Percentiles rank a stretch among this genome's conserved stretches.
Evolutionary conservation across 2,329 filamentous ascomycete species (phyloP).

Genomic region (Scedosporium boydii): DNA sequence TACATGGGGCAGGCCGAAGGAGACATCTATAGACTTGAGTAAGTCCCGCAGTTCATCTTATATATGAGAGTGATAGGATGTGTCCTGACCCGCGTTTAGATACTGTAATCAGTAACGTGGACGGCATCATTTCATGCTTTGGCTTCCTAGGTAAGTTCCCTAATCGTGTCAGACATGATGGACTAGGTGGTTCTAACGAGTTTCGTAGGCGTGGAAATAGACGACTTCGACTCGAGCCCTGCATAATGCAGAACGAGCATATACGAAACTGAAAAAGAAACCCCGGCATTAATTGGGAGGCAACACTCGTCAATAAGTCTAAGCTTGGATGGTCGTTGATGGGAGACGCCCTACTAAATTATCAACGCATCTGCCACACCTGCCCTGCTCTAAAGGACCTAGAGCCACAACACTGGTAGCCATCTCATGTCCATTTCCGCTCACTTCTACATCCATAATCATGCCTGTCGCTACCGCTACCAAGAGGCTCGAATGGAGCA

Average conservation of each 20-base stretch:
- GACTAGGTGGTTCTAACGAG: not conserved
- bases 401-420: too few relatives aligned
- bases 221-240: not conserved
- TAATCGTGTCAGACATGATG: too few relatives aligned
- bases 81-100: not conserved
- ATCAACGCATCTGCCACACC: too few relatives aligned
- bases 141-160: not conserved
- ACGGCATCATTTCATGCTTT: slow-evolving; percentile 1
- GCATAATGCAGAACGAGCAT: not conserved
- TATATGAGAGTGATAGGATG: not conserved
- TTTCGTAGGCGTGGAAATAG: not conserved
- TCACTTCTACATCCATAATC: too few relatives aligned
- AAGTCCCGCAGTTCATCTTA: not conserved
- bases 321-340: too few relatives aligned
- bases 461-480: too few relatives aligned
- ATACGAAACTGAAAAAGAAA: not conserved
- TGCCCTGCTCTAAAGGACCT: too few relatives aligned
- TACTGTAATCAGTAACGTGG: not conserved
- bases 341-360: too few relatives aligned
- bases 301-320: too few relatives aligned
- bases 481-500: too few relatives aligned
- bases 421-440: too few relatives aligned
- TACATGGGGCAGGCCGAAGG: not conserved
- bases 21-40: slow-evolving; percentile 1
- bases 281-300: too few relatives aligned